phyloP scores from a whole-genome alignment of 176 grass and related monocot genomes.

The Calamus simplicifolius region DNA sequence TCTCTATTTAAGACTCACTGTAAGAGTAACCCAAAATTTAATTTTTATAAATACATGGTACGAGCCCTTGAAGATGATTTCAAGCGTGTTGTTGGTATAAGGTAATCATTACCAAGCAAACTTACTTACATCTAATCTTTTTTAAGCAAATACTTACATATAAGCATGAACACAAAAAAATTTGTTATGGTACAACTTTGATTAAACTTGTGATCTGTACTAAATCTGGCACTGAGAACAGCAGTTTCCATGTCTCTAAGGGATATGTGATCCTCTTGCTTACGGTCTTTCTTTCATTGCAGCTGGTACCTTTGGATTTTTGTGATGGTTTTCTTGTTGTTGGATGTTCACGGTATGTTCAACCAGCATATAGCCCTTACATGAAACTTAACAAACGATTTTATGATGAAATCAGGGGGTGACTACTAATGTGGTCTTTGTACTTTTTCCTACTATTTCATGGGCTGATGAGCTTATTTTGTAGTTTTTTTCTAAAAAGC shows the following conservation, averaged over 20 bases:
- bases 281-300: constrained; percentile 15
- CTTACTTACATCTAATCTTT: too few relatives aligned
- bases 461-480: too few relatives aligned
- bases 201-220: too few relatives aligned
- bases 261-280: background rate
- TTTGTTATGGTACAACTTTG: too few relatives aligned
- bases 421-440: too few relatives aligned
- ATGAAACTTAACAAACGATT: background rate
- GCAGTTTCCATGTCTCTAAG: background rate
- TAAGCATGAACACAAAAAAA: too few relatives aligned
- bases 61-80: constrained; percentile 75
- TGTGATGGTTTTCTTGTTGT: constrained; percentile 83
- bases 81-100: constrained; percentile 86
- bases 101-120: constrained; percentile 23
- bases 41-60: constrained; percentile 84
- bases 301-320: constrained; percentile 91
- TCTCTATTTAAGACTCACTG: constrained; percentile 52
- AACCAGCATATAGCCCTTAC: background rate
- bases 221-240: background rate
- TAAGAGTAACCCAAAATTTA: constrained; percentile 48
- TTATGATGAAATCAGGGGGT: too few relatives aligned
- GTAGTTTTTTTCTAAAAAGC: too few relatives aligned
- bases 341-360: constrained; percentile 70
- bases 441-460: too few relatives aligned
- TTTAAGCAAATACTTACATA: too few relatives aligned